A percentile compares a stretch with the other conserved stretches of the same genome.
These are phyloP conservation scores for Avena insularis DNA, from an alignment of 176 grass and related monocot species.

Conservation along the genomic window DNA sequence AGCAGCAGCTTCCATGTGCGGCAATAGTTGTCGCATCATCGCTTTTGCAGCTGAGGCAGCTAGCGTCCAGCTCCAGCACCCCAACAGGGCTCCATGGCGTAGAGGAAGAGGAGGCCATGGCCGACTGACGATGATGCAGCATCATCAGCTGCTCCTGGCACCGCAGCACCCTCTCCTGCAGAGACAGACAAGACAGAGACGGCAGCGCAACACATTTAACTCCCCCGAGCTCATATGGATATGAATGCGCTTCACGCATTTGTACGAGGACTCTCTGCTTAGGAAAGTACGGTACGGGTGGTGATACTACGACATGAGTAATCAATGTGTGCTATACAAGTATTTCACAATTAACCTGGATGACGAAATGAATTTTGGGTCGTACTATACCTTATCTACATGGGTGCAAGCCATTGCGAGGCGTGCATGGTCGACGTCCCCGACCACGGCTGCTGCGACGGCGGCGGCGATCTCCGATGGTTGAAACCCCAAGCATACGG, in stretches of 20 bases:
- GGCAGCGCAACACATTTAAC: conserved; percentile 31
- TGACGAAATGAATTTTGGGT: conserved; percentile 1
- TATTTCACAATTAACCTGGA: not conserved
- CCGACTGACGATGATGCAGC: conserved; percentile 38
- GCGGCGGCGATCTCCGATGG: conserved; percentile 79
- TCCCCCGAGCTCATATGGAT: not conserved
- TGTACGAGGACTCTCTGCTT: conserved; percentile 27
- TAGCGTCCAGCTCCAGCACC: conserved; percentile 77
- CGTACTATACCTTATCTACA: conserved; percentile 59
- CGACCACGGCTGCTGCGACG: conserved; percentile 41
- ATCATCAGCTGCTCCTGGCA: conserved; percentile 51
- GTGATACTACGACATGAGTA: not conserved
- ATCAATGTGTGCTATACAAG: conserved; percentile 20
- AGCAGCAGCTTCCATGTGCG: conserved; percentile 55
- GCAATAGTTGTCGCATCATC: conserved; percentile 43
- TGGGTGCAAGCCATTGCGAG: conserved; percentile 56
- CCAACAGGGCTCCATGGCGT: conserved; percentile 74
- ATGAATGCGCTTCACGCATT: conserved; percentile 49
- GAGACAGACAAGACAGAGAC: conserved; percentile 4
- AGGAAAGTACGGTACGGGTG: conserved; percentile 22
- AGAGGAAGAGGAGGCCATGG: conserved; percentile 15
- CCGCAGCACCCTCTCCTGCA: conserved; percentile 65
- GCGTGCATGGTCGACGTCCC: conserved; percentile 46
- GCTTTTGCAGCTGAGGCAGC: conserved; percentile 83
- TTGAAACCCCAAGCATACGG: conserved; percentile 62